phyloP scores from a whole-genome alignment of 345 rosid species.

The Eucalyptus rudis region DNA sequence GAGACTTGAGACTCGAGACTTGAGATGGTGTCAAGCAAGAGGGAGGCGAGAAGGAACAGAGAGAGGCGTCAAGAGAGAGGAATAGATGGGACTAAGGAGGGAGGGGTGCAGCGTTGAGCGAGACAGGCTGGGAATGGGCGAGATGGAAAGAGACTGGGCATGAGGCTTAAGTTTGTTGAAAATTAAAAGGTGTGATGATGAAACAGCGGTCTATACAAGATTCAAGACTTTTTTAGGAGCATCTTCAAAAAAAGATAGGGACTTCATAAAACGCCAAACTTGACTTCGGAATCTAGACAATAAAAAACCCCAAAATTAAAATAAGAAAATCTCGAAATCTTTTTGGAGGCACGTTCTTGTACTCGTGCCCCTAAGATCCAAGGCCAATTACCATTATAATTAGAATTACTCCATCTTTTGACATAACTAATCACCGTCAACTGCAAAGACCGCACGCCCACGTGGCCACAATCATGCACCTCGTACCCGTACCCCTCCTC shows the following conservation, averaged over 20 bases:
- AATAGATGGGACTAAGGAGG: no score
- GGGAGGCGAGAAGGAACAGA: no score
- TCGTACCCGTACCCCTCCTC: background rate
- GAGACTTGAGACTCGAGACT: no score
- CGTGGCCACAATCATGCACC: background rate
- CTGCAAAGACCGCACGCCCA: background rate
- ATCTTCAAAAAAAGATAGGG: background rate
- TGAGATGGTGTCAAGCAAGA: no score
- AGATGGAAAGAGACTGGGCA: no score
- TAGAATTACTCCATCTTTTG: background rate
- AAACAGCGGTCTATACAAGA: fast-evolving
- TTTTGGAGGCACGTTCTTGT: background rate
- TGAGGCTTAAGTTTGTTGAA: background rate
- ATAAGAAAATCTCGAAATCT: background rate
- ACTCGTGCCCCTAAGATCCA: background rate
- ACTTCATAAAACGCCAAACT: background rate
- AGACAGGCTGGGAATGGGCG: no score
- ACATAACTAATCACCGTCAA: background rate
- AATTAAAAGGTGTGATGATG: fast-evolving
- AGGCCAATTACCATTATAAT: background rate
- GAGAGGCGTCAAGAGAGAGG: no score
- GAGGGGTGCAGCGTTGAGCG: no score
- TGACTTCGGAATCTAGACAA: background rate
- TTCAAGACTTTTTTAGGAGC: background rate
- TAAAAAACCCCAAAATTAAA: background rate